Evolutionary conservation across 331 rosid genomes (phyloP).

Genomic region (Stylosanthes scabra): DNA sequence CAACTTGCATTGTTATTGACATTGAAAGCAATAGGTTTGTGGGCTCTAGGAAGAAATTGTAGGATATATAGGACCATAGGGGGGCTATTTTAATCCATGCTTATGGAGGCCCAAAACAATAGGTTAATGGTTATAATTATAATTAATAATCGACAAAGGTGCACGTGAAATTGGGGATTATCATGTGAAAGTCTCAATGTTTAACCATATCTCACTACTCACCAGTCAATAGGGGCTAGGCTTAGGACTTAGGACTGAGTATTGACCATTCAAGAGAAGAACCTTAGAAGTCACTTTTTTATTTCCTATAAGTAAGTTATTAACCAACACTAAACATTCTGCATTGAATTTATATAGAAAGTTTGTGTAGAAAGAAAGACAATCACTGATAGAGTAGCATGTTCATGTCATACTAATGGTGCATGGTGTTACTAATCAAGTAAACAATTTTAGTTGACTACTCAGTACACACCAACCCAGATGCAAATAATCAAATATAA

Average conservation of each 20-base stretch:
- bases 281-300: background rate
- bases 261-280: background rate
- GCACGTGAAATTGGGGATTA: background rate
- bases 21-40: background rate
- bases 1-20: background rate
- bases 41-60: conserved; percentile 32
- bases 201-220: background rate
- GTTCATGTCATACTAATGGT: background rate
- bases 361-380: background rate
- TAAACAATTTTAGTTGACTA: background rate
- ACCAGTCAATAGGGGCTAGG: background rate
- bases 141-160: background rate
- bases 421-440: background rate
- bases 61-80: background rate
- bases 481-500: conserved; percentile 14
- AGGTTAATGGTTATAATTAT: too few relatives aligned
- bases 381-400: too few relatives aligned
- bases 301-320: too few relatives aligned
- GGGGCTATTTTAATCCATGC: background rate
- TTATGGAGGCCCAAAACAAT: background rate
- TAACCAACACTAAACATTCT: too few relatives aligned
- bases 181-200: conserved; percentile 21
- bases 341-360: background rate
- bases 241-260: too few relatives aligned
- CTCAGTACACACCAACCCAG: conserved; percentile 14